Percentiles rank a stretch among this genome's conserved stretches.
Evolutionary conservation across 345 rosid genomes (phyloP).

Genomic region (Populus simonii): DNA sequence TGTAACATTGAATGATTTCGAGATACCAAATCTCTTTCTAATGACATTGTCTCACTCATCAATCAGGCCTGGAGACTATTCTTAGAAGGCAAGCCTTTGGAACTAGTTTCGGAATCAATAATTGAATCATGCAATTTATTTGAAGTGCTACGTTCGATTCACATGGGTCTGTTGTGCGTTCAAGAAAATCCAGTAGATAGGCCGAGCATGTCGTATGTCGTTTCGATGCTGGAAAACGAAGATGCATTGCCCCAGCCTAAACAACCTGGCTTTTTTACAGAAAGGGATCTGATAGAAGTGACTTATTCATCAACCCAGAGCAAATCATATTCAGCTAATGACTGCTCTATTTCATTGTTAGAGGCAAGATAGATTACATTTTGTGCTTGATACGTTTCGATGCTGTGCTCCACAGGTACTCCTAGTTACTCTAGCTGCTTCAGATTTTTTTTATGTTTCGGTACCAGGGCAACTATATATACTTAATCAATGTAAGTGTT

Average conservation of each 20-base stretch:
- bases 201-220: conserved; percentile 10
- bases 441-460: too few relatives aligned
- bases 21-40: too few relatives aligned
- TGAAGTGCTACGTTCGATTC: background rate
- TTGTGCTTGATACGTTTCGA: background rate
- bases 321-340: background rate
- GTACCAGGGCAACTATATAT: too few relatives aligned
- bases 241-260: conserved; percentile 5
- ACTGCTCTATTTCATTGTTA: background rate
- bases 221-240: background rate
- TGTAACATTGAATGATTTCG: background rate
- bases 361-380: background rate
- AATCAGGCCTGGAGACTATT: conserved; percentile 1
- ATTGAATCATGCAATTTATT: background rate
- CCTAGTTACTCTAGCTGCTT: too few relatives aligned
- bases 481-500: too few relatives aligned
- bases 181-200: background rate
- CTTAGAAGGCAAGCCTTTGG: background rate
- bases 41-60: background rate
- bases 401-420: background rate
- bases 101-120: background rate
- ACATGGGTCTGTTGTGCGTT: background rate
- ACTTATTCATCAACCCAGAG: background rate
- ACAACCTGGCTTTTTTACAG: conserved; percentile 7
- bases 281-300: background rate